Evolutionary conservation across 1,284 basidiomycete species (phyloP), one percentile per base, ranked within the genome.

Genomic region (Earliella scabrosa): DNA sequence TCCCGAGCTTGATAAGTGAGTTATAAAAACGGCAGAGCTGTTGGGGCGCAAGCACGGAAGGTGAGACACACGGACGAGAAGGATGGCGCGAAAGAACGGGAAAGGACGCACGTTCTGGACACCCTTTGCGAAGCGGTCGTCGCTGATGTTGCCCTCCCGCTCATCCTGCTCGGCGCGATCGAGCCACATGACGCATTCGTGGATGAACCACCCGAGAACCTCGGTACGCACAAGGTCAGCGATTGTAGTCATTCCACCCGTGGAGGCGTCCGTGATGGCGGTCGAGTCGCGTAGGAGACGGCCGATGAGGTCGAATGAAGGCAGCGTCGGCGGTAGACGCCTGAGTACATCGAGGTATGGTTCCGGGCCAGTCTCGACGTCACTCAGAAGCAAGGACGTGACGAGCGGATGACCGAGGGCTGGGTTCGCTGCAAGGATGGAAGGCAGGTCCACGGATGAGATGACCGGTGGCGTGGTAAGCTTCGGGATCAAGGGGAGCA

Each of bases 21-120:
- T 75, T 74, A 68, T 86, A 90, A 71, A 92, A 92, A n/a, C 88
- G 83, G 70, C 87, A 91, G 32, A 91, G 77, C 89, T 90, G 61
- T 18, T 20, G 16, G 8, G 31, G 16, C 27, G 16, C 2, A 11
- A 36, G 21, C 46, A 21, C 27, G 21, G 29, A 39, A 54, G 23
- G 31, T 24, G 49, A 29, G 27, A n/a, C n/a, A n/a, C n/a, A n/a
- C n/a, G n/a, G n/a, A n/a, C n/a, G n/a, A n/a, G n/a, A n/a, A n/a
- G n/a, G n/a, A n/a, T n/a, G n/a, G n/a, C n/a, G n/a, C n/a, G n/a
- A n/a, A n/a, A n/a, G n/a, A n/a, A n/a, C n/a, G n/a, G n/a, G n/a
- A n/a, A 18, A 36, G 24, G 34, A 77, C 85, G 52, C 61, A 91
- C 88, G 64, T 87, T 85, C 68, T 83, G 81, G 16, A 88, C 81